Base-by-base conservation (phyloP, 306 rosid genomes). In the Corylus avellana region DNA sequence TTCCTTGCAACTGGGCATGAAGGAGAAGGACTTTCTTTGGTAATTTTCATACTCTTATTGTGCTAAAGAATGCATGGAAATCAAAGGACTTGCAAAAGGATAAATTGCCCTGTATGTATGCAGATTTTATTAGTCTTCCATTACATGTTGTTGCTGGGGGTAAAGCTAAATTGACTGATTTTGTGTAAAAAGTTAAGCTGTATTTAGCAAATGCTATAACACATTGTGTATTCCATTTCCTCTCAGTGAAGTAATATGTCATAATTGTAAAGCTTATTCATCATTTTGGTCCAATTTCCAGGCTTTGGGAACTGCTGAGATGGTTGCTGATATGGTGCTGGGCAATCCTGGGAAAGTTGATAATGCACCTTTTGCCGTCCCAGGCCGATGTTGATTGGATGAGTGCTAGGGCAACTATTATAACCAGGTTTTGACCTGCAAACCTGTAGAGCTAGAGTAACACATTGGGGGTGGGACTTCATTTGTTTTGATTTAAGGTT, bases 1-100 rank as follows among this genome's bases (percentile, higher is more conserved):
- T 91, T 85, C 86, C 87, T 94, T 81, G 98, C 98, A 42, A 91
- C 98, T 17, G 98, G 98, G 69, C 98, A 94, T 85, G 97, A 94
- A 92, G 98, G 97, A 51, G 78, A 75, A 37, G 97, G 98, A 67
- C 97, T 94, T 84, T 75, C 97, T 12, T 50, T 90, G 98, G 98
- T 94, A 84, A 85, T 78, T 59, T 67, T 80, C 73, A 35, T 13
- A 73, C 55, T 70, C 12, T 72, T 77, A 59, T 47, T 63, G 25
- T 63, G 81, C 56, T 32, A 37, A 63, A 71, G 74, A 79, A 62
- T 2, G 16, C 20, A 10, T n/a, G 12, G 27, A 12, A 18, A 20
- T 49, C 20, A 37, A 49, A 29, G 20, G 5, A 62, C 7, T 17
- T 68, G 54, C 57, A 44, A 7, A 37, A 58, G 20, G 25, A 76